phyloP scores from a whole-genome alignment of 2,329 filamentous ascomycete species.

The Emergomyces pasteurianus region DNA sequence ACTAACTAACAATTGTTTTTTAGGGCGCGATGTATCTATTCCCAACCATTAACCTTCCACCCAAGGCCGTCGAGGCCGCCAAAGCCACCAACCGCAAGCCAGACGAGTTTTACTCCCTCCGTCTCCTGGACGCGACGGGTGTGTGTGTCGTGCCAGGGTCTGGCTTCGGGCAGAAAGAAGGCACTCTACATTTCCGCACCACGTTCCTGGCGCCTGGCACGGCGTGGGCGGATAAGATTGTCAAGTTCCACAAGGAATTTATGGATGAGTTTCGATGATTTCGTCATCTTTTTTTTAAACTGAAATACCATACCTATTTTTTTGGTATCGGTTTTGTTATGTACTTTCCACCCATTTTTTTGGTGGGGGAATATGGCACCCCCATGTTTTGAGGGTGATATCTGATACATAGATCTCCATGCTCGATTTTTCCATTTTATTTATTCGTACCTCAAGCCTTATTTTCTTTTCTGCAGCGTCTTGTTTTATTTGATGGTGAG shows the following conservation, averaged over 20 bases:
- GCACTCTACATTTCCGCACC: conserved; percentile 85
- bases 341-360: too few species aligned
- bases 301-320: neutral
- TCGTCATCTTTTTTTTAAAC: neutral
- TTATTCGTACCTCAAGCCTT: too few species aligned
- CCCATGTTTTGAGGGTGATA: neutral
- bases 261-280: conserved; percentile 59
- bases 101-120: conserved; percentile 91
- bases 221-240: conserved; percentile 79
- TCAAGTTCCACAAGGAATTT: conserved; percentile 84
- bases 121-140: conserved; percentile 82
- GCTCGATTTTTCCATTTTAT: neutral
- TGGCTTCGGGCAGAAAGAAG: conserved; percentile 89
- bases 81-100: conserved; percentile 57
- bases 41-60: conserved; percentile 74
- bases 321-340: neutral
- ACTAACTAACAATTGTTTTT: neutral
- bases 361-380: too few species aligned
- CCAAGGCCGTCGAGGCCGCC: conserved; percentile 66
- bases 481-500: too few species aligned
- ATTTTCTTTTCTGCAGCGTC: too few species aligned
- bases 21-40: conserved; percentile 98
- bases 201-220: conserved; percentile 95
- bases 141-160: conserved; percentile 87
- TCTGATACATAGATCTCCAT: neutral